These are phyloP conservation scores for Primulina huaijiensis DNA, from an alignment of 257 asterid species.

Conservation along the genomic window DNA sequence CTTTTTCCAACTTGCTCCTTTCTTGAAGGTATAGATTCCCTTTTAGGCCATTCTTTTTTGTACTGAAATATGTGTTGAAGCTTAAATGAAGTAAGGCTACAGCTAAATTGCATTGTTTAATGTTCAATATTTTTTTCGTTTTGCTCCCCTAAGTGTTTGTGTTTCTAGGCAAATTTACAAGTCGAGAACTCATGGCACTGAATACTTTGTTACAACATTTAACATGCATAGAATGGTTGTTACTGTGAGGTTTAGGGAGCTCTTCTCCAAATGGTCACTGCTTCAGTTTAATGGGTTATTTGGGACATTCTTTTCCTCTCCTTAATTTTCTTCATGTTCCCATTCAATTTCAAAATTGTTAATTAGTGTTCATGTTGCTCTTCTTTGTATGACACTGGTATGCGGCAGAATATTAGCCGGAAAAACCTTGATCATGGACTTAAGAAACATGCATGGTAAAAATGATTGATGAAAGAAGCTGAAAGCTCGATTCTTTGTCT, in stretches of 20 bases:
- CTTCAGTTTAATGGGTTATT: not conserved
- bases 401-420: not conserved
- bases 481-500: not conserved
- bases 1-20: conserved; percentile 79
- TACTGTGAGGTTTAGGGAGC: not conserved
- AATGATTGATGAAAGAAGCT: not conserved
- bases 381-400: not conserved
- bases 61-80: no score
- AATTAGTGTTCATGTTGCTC: not conserved
- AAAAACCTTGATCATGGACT: not conserved
- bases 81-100: no score
- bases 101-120: no score
- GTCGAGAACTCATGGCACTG: not conserved
- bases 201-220: not conserved
- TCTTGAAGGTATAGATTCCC: conserved; percentile 27
- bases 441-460: not conserved
- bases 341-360: not conserved
- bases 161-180: not conserved
- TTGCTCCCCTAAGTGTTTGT: no score
- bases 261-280: not conserved
- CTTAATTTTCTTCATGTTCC: not conserved
- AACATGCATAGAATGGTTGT: not conserved
- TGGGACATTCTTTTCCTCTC: not conserved
- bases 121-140: no score
- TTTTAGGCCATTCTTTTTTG: no score